A percentile compares a stretch with the other conserved stretches of the same genome.
Conservation (phyloP, 2,329 filamentous ascomycete species). For the Trichophyton rubrum region DNA sequence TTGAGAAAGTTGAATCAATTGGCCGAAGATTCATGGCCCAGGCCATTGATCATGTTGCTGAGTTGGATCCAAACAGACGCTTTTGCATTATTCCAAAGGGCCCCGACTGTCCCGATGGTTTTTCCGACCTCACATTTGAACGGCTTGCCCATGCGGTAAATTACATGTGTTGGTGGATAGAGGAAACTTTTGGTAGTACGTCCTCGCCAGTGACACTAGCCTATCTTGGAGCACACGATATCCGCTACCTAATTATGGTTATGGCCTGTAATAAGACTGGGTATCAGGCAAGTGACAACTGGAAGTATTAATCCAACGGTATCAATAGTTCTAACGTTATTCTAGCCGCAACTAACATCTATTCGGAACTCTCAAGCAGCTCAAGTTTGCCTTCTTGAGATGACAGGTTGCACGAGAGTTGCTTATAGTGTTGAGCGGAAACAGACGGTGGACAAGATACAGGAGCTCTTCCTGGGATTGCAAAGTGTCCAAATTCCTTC, state of each 20-base stretch:
- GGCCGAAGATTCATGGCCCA: not conserved
- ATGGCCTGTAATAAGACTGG: conserved; percentile 14
- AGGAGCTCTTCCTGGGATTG: not conserved
- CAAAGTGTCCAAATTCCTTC: not conserved
- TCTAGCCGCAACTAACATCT: conserved; percentile 22
- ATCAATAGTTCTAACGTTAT: not conserved
- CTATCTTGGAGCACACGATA: conserved; percentile 16
- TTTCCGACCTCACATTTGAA: not conserved
- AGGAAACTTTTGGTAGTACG: conserved; percentile 13
- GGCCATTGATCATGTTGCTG: not conserved
- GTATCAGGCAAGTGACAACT: conserved; percentile 8
- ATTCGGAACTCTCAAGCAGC: conserved; percentile 12
- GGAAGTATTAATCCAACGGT: not conserved
- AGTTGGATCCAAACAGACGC: not conserved
- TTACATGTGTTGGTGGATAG: conserved; percentile 18
- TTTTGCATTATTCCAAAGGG: not conserved
- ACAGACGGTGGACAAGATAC: not conserved
- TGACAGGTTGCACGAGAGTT: not conserved
- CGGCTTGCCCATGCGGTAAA: conserved; percentile 14
- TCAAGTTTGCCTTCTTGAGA: conserved; percentile 6
- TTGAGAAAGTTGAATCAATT: not conserved
- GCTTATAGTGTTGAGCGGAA: not conserved
- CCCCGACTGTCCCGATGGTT: not conserved
- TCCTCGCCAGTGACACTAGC: conserved; percentile 9
- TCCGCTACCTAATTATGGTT: conserved; percentile 14